These are phyloP conservation scores for Andalucia godoyi DNA, from an alignment of 78 protist species.

Conservation along the genomic window DNA sequence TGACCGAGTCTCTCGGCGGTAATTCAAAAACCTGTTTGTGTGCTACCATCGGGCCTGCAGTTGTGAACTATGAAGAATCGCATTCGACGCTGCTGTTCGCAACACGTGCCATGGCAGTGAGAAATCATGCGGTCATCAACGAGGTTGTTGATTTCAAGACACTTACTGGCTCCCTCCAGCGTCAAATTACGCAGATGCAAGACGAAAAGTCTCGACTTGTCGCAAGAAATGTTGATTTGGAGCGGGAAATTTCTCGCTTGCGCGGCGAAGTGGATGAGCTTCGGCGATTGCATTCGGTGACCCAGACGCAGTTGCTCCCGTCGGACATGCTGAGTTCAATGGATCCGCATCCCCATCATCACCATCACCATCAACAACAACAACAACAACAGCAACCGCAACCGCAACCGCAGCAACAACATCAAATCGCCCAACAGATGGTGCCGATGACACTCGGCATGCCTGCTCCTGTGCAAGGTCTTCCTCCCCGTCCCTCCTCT, in stretches of 20 bases:
- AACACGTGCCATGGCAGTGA: not conserved
- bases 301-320: no score
- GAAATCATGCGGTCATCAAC: slow-evolving; percentile 10
- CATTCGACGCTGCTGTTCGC: slow-evolving; percentile 6
- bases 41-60: slow-evolving; percentile 16
- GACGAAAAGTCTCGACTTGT: not conserved
- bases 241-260: not conserved
- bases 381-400: no score
- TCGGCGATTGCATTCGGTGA: no score
- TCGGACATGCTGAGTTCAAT: no score
- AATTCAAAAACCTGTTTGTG: slow-evolving; percentile 1
- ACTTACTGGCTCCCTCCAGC: not conserved
- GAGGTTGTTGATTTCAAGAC: not conserved
- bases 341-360: no score
- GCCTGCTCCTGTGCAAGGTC: no score
- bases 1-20: slow-evolving; percentile 22
- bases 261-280: not conserved
- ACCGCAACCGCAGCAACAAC: no score
- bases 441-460: no score
- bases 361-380: no score
- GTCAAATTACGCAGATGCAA: not conserved
- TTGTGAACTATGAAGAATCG: not conserved
- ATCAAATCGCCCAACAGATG: no score
- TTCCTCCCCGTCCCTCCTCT: no score
- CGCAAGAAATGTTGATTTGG: not conserved